Conservation (phyloP, 2,329 filamentous ascomycete species). For the Pseudogymnoascus sp. region DNA sequence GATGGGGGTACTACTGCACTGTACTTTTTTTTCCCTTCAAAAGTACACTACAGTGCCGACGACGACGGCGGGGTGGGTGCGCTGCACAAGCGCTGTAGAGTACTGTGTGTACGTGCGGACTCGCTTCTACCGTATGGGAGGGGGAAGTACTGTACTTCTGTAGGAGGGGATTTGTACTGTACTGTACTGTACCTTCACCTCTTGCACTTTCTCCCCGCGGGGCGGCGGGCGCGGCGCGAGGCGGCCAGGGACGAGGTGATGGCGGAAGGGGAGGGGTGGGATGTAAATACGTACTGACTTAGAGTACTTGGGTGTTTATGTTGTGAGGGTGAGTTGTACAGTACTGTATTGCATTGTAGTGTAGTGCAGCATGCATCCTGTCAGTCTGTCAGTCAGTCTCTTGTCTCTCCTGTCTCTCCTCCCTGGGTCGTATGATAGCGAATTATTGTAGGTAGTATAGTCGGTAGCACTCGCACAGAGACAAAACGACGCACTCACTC, state of each 20-base stretch:
- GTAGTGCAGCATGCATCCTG: too few species aligned
- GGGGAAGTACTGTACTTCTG: not conserved
- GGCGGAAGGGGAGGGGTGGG: not conserved
- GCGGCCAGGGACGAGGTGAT: not conserved
- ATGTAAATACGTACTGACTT: not conserved
- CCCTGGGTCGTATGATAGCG: too few species aligned
- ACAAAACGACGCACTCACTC: too few species aligned
- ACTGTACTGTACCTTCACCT: not conserved
- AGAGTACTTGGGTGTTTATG: not conserved
- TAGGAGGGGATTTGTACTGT: not conserved
- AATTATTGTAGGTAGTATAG: too few species aligned
- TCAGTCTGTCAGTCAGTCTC: too few species aligned
- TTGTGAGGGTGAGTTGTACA: not conserved
- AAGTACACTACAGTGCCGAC: too few species aligned
- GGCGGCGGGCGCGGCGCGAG: conserved; percentile 1
- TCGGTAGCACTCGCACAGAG: too few species aligned
- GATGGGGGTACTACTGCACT: not conserved
- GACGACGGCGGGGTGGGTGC: not conserved
- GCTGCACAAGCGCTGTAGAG: not conserved
- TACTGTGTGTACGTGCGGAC: not conserved
- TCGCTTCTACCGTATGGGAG: too few species aligned
- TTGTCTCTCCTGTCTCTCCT: too few species aligned
- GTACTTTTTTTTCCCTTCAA: not conserved
- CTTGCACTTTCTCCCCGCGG: not conserved
- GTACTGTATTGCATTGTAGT: too few species aligned